phyloP scores from a whole-genome alignment of 106 monocot species.

The Dioscorea zingiberensis region DNA sequence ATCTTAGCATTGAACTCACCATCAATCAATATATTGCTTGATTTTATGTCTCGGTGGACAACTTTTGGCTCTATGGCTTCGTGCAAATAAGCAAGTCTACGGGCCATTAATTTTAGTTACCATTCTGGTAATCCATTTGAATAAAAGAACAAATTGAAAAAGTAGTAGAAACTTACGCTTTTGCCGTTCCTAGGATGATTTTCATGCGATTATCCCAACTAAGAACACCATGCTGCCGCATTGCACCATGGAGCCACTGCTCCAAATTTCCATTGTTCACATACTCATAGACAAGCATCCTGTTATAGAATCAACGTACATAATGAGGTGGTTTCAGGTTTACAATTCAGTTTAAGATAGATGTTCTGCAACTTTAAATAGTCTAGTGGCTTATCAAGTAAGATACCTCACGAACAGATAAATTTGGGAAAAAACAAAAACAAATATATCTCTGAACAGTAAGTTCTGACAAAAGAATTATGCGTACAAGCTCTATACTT shows the following conservation, averaged over 20 bases:
- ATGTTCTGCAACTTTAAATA: too few relatives aligned
- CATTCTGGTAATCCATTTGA: neutral
- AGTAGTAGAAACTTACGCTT: constrained; percentile 54
- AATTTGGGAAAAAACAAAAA: too few relatives aligned
- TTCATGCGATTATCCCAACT: constrained; percentile 61
- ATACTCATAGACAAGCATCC: constrained; percentile 66
- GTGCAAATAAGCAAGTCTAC: constrained; percentile 35
- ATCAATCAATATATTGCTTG: constrained; percentile 45
- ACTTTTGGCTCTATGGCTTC: constrained; percentile 40
- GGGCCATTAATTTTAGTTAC: neutral
- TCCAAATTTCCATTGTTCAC: constrained; percentile 34
- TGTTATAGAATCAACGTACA: constrained; percentile 5
- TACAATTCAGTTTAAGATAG: too few relatives aligned
- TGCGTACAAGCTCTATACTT: too few relatives aligned
- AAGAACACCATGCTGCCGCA: constrained; percentile 47
- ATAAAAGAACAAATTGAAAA: too few relatives aligned
- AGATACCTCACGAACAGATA: too few relatives aligned
- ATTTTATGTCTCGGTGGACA: constrained; percentile 35
- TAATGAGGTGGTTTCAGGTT: too few relatives aligned
- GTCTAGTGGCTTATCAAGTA: too few relatives aligned
- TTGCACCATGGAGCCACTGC: constrained; percentile 63
- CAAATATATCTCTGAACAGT: too few relatives aligned
- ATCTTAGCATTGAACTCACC: constrained; percentile 51
- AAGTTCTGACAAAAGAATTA: too few relatives aligned
- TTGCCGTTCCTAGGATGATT: constrained; percentile 49